Base-by-base conservation (phyloP, 345 rosid species). In the Lepidium aucheri region DNA sequence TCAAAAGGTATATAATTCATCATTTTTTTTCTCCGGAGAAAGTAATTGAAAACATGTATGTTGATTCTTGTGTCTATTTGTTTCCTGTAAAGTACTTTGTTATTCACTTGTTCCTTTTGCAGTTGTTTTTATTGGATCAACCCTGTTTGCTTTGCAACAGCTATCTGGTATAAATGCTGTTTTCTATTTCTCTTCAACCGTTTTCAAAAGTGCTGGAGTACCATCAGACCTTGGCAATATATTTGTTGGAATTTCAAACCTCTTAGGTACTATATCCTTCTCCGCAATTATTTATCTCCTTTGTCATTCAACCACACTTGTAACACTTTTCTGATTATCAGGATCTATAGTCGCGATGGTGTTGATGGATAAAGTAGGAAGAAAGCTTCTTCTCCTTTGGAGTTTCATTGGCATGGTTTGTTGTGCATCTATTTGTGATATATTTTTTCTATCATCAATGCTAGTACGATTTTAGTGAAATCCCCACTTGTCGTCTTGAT, bases 131-230 rank as follows among this genome's bases (percentile, higher is more conserved):
- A 90, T 94, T 86, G 99, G 99, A 70, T 86, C 99, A 82, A 83
- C 95, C 85, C 97, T 94, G 78, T 90, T 94, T 88, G 97, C 97
- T 84, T 88, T 90, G 84, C 99, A 94, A 94, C 97, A 94, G 88
- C 97, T 94, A 77, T 94, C 97, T 77, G 99, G 99, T 68, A 94
- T 94, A 88, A 94, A 94, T 72, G 97, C 99, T 59, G 88, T 90
- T 33, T 94, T 94, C 81, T 90, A 90, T 85, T 94, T 94, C 88
- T 94, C 99, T 61, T 90, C 97, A 44, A 81, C 99, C 68, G 97
- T 94, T 73, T 94, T 94, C 80, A 90, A 86, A 80, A 94, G 88
- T 70, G 95, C 81, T 49, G 96, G 99, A 65, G 93, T 94, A 52
- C 90, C 97, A 59, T 84, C 97, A 26, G 83, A 78, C 62, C 67